phyloP scores from a whole-genome alignment of 345 rosid species.

The Gossypium mustelinum region DNA sequence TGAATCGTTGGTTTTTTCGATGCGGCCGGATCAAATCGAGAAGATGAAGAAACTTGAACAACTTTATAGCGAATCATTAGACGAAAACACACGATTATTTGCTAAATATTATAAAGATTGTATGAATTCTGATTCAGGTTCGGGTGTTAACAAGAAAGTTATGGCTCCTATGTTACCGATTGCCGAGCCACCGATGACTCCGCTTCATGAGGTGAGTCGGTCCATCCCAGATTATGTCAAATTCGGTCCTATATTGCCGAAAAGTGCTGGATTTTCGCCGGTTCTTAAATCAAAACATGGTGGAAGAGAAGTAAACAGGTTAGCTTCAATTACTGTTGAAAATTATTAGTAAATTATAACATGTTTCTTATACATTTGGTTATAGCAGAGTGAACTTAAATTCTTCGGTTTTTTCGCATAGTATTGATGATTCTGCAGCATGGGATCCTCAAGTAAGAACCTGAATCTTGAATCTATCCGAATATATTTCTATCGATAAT shows the following conservation, averaged over 20 bases:
- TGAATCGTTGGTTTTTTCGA: constrained; percentile 44
- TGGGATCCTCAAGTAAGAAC: constrained; percentile 40
- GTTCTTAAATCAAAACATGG: constrained; percentile 28
- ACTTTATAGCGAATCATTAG: constrained; percentile 51
- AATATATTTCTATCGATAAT: not conserved
- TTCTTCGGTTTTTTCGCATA: constrained; percentile 28
- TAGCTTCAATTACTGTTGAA: constrained; percentile 6
- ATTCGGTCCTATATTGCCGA: constrained; percentile 59
- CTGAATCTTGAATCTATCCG: not conserved
- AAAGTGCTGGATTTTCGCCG: constrained; percentile 46
- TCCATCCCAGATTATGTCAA: constrained; percentile 56
- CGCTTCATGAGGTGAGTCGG: constrained; percentile 45
- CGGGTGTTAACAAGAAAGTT: constrained; percentile 34
- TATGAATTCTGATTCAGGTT: constrained; percentile 36
- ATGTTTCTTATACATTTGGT: constrained; percentile 11
- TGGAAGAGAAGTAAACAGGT: constrained; percentile 38
- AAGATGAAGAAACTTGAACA: constrained; percentile 48
- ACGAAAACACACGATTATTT: constrained; percentile 52
- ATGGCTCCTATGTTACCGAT: constrained; percentile 54
- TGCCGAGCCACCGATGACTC: constrained; percentile 68
- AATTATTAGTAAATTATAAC: not conserved
- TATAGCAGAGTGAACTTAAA: constrained; percentile 31
- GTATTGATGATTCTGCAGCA: constrained; percentile 28
- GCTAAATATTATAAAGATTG: constrained; percentile 54
- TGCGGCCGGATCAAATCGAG: constrained; percentile 62